These are phyloP conservation scores for Dictyostelium intermedium DNA, from an alignment of 78 protist species.

Conservation along the genomic window DNA sequence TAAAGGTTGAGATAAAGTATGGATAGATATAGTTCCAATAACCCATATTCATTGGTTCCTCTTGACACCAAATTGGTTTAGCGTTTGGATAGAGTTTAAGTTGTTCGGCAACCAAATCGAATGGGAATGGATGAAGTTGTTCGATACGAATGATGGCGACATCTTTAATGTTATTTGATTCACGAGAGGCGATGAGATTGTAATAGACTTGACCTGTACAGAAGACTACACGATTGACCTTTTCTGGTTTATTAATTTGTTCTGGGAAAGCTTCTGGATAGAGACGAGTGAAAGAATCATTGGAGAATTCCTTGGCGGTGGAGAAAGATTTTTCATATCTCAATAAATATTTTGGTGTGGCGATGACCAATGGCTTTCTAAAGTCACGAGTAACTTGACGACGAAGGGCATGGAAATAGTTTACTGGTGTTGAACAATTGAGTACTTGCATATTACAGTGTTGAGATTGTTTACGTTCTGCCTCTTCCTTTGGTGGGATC, in stretches of 20 bases:
- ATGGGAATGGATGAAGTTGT: slow-evolving; percentile 98
- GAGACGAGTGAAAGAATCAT: slow-evolving; percentile 53
- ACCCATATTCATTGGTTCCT: slow-evolving; percentile 96
- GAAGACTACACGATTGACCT: slow-evolving; percentile 90
- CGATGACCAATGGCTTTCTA: slow-evolving; percentile 96
- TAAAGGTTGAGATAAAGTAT: slow-evolving; percentile 40
- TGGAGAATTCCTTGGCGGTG: slow-evolving; percentile 63
- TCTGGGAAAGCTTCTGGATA: slow-evolving; percentile 73
- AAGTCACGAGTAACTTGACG: slow-evolving; percentile 95
- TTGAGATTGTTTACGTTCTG: slow-evolving; percentile 63
- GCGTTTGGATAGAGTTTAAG: slow-evolving; percentile 64
- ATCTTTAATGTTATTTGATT: slow-evolving; percentile 57
- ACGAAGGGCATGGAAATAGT: slow-evolving; percentile 98
- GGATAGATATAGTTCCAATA: slow-evolving; percentile 81
- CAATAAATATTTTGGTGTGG: slow-evolving; percentile 92
- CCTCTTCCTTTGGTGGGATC: slow-evolving; percentile 35
- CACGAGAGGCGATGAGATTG: slow-evolving; percentile 78
- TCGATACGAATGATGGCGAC: slow-evolving; percentile 93
- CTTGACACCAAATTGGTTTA: slow-evolving; percentile 93
- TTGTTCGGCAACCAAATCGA: slow-evolving; percentile 84
- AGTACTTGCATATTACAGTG: slow-evolving; percentile 84
- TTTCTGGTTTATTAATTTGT: slow-evolving; percentile 44
- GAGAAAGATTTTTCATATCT: slow-evolving; percentile 73
- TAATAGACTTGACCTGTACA: slow-evolving; percentile 94
- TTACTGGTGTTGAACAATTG: slow-evolving; percentile 96